Base-by-base conservation (phyloP, 768 basidiomycete genomes). In the Trametes sanguinea region DNA sequence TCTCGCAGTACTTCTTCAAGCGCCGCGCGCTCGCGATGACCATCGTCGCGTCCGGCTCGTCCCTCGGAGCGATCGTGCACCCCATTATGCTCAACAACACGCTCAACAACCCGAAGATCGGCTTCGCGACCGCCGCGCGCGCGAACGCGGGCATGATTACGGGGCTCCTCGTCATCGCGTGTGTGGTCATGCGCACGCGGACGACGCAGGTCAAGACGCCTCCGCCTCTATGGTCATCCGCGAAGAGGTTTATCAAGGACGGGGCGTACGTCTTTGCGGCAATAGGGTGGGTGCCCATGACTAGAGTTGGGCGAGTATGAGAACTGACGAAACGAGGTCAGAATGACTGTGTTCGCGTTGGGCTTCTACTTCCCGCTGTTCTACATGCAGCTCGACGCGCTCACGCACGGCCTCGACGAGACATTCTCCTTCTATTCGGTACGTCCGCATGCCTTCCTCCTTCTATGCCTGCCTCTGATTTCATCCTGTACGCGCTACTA, bases 1-100 rank as follows among this genome's bases (percentile, higher is more conserved):
- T 81, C 7, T 75, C 78, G 4, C 82, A 81, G 37, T 76, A 80
- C 64, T 85, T 84, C 70, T 68, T 69, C 33, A 71, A 69, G 50
- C 71, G 74, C 13, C 73, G 81, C 29, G 69, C 79, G 3, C 63
- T 79, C 4, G 80, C 80, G 6, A 79, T 81, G 66, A 80, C 82
- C 8, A 67, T 84, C 45, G 75, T 75, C 27, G 70, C 77, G 1
- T 75, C 75, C 39, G 81, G 82, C 39, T 72, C 69, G 33, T 64
- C 63, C 48, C 29, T 74, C 40, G 68, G 69, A 54, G 61, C 67
- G 54, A 51, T 72, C 30, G 59, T 75, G n/a, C 72, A 69, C 52
- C 73, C 74, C 0, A 64, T 68, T 55, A 65, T 75, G 64, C 69
- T 74, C 22, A 74, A 71, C 61, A 65, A 66, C 59, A 63, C 62